These are phyloP conservation scores for Rhynchosporium agropyri DNA, from an alignment of 2,329 filamentous ascomycete species.

Conservation along the genomic window DNA sequence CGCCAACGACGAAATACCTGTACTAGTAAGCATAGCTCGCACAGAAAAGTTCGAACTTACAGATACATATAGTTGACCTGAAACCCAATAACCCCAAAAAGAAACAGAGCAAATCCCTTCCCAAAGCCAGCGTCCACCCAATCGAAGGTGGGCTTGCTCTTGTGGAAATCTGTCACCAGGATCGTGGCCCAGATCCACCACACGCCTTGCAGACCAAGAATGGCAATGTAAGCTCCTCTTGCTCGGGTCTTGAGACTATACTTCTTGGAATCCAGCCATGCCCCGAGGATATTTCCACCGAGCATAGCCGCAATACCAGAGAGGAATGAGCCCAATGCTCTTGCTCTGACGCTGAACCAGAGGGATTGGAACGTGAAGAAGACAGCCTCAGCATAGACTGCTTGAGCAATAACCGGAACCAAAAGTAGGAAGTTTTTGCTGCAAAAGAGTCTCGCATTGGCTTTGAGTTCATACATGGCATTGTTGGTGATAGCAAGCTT, in stretches of 20 bases:
- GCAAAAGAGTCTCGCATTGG: constrained; percentile 60
- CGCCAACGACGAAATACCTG: constrained; percentile 71
- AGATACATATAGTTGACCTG: constrained; percentile 75
- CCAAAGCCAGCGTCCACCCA: constrained; percentile 68
- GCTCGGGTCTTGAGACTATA: constrained; percentile 36
- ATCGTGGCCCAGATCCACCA: constrained; percentile 76
- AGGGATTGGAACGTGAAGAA: constrained; percentile 70
- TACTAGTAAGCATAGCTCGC: neutral
- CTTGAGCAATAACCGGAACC: constrained; percentile 69
- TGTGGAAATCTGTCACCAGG: constrained; percentile 61
- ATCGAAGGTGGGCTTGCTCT: constrained; percentile 63
- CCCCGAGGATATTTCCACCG: constrained; percentile 65
- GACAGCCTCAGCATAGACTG: constrained; percentile 71
- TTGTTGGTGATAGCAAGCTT: constrained; percentile 58
- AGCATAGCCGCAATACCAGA: constrained; percentile 68
- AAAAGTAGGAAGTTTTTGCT: constrained; percentile 65
- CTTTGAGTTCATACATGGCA: constrained; percentile 61
- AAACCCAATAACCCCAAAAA: constrained; percentile 68
- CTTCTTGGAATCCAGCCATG: constrained; percentile 34
- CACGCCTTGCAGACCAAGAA: constrained; percentile 57
- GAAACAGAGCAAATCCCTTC: constrained; percentile 65
- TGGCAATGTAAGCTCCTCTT: constrained; percentile 35
- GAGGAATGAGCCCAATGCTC: constrained; percentile 71
- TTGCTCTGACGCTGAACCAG: constrained; percentile 71
- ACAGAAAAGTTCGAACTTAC: constrained; percentile 44